Conservation (phyloP, 106 monocot genomes). For the Posidonia australis region DNA sequence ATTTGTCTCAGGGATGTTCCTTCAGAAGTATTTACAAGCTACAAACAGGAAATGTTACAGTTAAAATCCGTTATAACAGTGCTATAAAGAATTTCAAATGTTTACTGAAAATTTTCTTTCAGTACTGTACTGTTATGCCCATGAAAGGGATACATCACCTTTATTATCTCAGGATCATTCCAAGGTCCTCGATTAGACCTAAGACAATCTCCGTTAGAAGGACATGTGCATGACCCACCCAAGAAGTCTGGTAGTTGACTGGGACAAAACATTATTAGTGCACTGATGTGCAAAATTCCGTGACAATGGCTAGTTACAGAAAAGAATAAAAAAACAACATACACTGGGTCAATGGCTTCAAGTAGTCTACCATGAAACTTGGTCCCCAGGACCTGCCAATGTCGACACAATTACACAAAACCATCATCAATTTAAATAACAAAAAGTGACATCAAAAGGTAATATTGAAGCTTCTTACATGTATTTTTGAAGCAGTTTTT, state of each 20-base stretch:
- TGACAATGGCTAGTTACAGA: too few relatives aligned
- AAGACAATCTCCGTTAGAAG: slow-evolving; percentile 52
- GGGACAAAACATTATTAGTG: slow-evolving; percentile 5
- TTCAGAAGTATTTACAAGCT: slow-evolving; percentile 46
- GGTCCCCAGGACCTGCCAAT: slow-evolving; percentile 91
- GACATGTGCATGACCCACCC: slow-evolving; percentile 53
- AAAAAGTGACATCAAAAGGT: too few relatives aligned
- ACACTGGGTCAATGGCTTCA: slow-evolving; percentile 82
- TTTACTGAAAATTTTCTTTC: too few relatives aligned
- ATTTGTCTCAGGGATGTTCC: slow-evolving; percentile 30
- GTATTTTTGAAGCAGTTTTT: slow-evolving; percentile 79
- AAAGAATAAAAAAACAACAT: too few relatives aligned
- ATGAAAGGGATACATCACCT: too few relatives aligned
- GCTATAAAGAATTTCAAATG: too few relatives aligned
- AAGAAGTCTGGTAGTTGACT: slow-evolving; percentile 88
- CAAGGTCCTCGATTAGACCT: slow-evolving; percentile 67
- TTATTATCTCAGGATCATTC: slow-evolving; percentile 58
- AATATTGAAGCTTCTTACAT: slow-evolving; percentile 52
- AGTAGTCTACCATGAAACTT: slow-evolving; percentile 84
- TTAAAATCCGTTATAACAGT: too few relatives aligned
- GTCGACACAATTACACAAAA: not conserved
- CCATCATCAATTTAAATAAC: too few relatives aligned
- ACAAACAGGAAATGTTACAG: slow-evolving; percentile 10
- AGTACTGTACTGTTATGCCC: too few relatives aligned
- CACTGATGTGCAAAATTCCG: not conserved